Conservation (phyloP, 2,329 filamentous ascomycete genomes). For the Nemania serpens region DNA sequence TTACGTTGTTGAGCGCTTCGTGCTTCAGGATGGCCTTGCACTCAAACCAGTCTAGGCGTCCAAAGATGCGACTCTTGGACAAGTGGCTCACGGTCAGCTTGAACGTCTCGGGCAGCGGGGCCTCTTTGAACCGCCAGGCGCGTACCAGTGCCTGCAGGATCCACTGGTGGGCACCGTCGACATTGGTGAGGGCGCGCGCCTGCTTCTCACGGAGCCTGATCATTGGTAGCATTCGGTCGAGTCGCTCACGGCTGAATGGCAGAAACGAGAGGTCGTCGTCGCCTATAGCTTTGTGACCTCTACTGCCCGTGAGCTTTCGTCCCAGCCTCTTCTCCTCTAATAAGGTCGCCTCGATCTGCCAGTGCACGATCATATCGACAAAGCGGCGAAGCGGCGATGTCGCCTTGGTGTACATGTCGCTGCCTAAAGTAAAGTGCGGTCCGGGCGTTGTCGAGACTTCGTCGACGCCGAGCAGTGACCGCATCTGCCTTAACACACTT, state of each 20-base stretch:
- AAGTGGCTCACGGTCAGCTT: constrained; percentile 52
- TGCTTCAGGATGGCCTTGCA: constrained; percentile 49
- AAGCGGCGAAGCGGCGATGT: constrained; percentile 71
- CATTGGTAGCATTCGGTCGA: constrained; percentile 54
- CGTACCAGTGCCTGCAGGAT: constrained; percentile 64
- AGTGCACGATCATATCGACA: constrained; percentile 66
- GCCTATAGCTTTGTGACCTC: constrained; percentile 13
- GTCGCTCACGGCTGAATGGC: constrained; percentile 49
- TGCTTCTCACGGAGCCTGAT: constrained; percentile 59
- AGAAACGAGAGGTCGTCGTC: constrained; percentile 43
- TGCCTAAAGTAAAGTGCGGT: constrained; percentile 61
- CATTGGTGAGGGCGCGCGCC: constrained; percentile 49
- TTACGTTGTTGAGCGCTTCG: constrained; percentile 45
- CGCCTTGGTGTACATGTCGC: constrained; percentile 65
- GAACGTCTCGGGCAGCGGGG: constrained; percentile 53
- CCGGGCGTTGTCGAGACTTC: constrained; percentile 58
- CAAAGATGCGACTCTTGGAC: constrained; percentile 42
- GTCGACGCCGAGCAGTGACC: constrained; percentile 53
- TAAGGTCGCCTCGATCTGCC: constrained; percentile 67
- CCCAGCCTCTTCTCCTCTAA: constrained; percentile 48
- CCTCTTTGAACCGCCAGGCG: constrained; percentile 61
- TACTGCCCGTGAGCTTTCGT: constrained; percentile 43
- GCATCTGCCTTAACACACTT: constrained; percentile 40
- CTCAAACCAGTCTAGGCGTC: constrained; percentile 57
- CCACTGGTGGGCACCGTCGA: constrained; percentile 56